A percentile compares a stretch with the other conserved stretches of the same genome.
Evolutionary conservation across 2,329 filamentous ascomycete species (phyloP).

Genomic region (Penicillium olsonii): DNA sequence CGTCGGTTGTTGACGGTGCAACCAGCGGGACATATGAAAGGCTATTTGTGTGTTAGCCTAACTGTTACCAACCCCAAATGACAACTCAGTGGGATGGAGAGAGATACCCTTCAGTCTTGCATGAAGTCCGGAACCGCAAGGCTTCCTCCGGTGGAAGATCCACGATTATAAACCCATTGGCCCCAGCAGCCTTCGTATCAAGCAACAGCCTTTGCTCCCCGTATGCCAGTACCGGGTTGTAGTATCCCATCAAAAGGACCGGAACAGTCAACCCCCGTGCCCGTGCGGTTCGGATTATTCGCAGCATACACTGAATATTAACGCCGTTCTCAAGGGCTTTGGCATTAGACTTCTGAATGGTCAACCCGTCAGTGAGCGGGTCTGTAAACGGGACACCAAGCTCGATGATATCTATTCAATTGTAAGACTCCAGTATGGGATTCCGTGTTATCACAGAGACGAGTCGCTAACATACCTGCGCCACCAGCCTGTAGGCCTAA

Average conservation of each 20-base stretch:
- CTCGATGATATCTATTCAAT: slow-evolving; percentile 76
- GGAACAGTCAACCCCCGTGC: slow-evolving; percentile 73
- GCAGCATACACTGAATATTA: slow-evolving; percentile 71
- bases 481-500: slow-evolving; percentile 88
- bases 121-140: slow-evolving; percentile 76
- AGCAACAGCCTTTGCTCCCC: slow-evolving; percentile 81
- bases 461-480: slow-evolving; percentile 59
- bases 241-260: slow-evolving; percentile 95
- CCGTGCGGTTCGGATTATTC: slow-evolving; percentile 79
- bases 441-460: not conserved
- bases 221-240: slow-evolving; percentile 76
- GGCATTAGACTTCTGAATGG: slow-evolving; percentile 90
- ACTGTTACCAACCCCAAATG: too few species aligned
- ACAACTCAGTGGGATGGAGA: too few species aligned
- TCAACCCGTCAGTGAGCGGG: slow-evolving; percentile 92
- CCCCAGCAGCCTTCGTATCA: slow-evolving; percentile 65
- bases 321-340: slow-evolving; percentile 83
- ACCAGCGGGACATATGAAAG: slow-evolving; percentile 95
- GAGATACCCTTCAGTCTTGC: slow-evolving; percentile 68
- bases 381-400: slow-evolving; percentile 94
- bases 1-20: slow-evolving; percentile 83
- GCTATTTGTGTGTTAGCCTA: slow-evolving; percentile 39
- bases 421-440: not conserved
- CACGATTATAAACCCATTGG: slow-evolving; percentile 20
- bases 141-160: slow-evolving; percentile 15